Conservation (phyloP, 495 filamentous ascomycete genomes). For the Acidiella bohemica region DNA sequence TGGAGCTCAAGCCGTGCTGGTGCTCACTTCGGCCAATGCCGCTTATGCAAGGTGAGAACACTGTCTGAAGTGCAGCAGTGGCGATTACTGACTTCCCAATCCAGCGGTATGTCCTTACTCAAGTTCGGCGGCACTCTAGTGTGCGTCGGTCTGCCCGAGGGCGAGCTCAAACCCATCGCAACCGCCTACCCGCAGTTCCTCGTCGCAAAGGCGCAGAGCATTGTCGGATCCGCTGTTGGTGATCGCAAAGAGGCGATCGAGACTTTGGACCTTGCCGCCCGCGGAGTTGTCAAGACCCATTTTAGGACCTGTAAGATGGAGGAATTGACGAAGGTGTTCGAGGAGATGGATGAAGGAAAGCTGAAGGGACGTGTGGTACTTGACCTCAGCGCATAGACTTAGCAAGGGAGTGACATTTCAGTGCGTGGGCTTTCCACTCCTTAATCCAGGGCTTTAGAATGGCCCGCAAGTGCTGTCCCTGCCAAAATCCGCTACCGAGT, state of each 20-base stretch:
- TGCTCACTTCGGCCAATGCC: conserved; percentile 49
- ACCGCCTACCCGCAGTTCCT: conserved; percentile 40
- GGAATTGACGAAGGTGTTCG: conserved; percentile 43
- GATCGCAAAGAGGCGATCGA: conserved; percentile 54
- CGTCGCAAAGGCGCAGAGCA: conserved; percentile 39
- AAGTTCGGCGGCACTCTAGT: conserved; percentile 50
- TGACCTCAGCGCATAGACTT: too few relatives aligned
- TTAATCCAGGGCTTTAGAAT: too few relatives aligned
- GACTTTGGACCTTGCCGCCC: conserved; percentile 46
- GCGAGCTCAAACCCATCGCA: conserved; percentile 43
- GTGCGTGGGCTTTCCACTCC: too few relatives aligned
- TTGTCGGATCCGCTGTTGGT: conserved; percentile 52
- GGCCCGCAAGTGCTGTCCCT: too few relatives aligned
- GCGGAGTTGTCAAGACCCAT: conserved; percentile 49
- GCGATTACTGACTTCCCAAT: background rate
- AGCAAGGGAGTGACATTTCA: too few relatives aligned
- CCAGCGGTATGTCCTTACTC: conserved; percentile 33
- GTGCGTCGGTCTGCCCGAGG: conserved; percentile 57
- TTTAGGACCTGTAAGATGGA: conserved; percentile 48
- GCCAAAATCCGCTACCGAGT: too few relatives aligned
- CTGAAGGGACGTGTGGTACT: conserved; percentile 30
- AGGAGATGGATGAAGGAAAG: conserved; percentile 45
- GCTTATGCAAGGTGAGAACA: conserved; percentile 39
- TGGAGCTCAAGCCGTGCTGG: conserved; percentile 50
- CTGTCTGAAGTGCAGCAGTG: background rate